Evolutionary conservation across 306 rosid species (phyloP).

Genomic region (Argentina anserina): DNA sequence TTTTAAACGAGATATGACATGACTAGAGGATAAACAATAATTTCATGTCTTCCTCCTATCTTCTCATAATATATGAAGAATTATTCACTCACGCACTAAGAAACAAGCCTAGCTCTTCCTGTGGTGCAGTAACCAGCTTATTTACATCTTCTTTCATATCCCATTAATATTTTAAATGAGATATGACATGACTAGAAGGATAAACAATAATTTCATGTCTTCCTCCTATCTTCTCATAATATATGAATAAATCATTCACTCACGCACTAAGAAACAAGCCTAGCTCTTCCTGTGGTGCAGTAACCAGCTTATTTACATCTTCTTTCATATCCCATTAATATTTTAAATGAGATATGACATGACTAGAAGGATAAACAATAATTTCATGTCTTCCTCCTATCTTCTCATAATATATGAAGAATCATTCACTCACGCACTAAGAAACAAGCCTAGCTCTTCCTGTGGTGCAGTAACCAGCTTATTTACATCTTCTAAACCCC

Average conservation of each 20-base stretch:
- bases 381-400: not conserved
- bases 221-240: not conserved
- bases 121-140: not conserved
- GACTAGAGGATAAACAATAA: not conserved
- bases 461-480: not conserved
- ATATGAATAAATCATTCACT: not conserved
- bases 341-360: not conserved
- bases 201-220: not conserved
- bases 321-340: not conserved
- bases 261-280: not conserved
- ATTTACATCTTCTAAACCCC: not conserved
- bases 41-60: not conserved
- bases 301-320: not conserved
- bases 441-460: not conserved
- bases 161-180: not conserved
- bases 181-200: not conserved
- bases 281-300: not conserved
- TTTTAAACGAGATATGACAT: not conserved
- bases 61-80: not conserved
- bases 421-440: not conserved
- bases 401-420: not conserved
- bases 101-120: not conserved
- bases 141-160: not conserved
- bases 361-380: not conserved
- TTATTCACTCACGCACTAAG: not conserved